phyloP scores from a whole-genome alignment of 2,329 filamentous ascomycete species.

The Ascochyta lentis region DNA sequence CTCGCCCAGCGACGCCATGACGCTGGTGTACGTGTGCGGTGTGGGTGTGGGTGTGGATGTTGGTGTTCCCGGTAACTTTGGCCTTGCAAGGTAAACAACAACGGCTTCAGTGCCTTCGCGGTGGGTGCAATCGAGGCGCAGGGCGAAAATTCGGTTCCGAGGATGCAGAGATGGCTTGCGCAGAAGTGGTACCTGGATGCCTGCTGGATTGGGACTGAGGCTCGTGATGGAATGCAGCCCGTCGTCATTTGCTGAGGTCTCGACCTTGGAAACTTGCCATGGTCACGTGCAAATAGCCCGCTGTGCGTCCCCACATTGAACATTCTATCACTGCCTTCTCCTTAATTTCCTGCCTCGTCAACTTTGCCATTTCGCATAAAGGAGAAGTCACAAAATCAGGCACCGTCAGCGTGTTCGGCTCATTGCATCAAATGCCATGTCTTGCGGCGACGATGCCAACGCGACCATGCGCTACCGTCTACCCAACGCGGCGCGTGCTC shows the following conservation, averaged over 20 bases:
- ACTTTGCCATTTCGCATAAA: conserved; percentile 30
- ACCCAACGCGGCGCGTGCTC: conserved; percentile 13
- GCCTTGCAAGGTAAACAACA: conserved; percentile 33
- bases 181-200: conserved; percentile 12
- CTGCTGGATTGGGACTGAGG: conserved; percentile 25
- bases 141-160: conserved; percentile 14
- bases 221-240: conserved; percentile 31
- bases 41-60: not conserved
- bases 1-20: conserved; percentile 93
- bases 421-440: not conserved
- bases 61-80: conserved; percentile 26
- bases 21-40: conserved; percentile 28
- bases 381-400: conserved; percentile 15
- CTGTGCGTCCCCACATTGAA: conserved; percentile 7
- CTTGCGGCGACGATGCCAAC: not conserved
- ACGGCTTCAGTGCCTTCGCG: conserved; percentile 14
- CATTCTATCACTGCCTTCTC: conserved; percentile 18
- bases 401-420: not conserved
- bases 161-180: conserved; percentile 7
- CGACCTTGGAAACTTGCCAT: too few relatives aligned
- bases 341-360: conserved; percentile 30
- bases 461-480: not conserved
- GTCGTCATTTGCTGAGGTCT: conserved; percentile 32
- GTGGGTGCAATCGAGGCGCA: conserved; percentile 15
- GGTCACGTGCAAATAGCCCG: conserved; percentile 1